phyloP scores from a whole-genome alignment of 208 protist species.

The Trypanosoma mega region DNA sequence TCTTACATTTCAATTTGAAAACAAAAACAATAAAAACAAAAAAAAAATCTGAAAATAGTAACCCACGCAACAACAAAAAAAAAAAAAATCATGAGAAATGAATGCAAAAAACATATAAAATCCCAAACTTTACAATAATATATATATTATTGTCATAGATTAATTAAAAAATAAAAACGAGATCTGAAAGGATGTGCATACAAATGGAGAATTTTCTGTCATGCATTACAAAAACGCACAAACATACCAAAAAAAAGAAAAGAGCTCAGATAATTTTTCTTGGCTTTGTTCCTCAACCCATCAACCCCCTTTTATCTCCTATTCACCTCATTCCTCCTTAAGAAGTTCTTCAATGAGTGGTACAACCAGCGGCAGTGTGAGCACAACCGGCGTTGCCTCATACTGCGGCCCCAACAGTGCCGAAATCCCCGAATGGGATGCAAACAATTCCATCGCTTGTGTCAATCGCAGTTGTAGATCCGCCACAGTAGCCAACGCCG shows the following conservation, averaged over 20 bases:
- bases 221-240: no score
- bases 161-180: no score
- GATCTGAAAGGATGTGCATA: no score
- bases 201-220: no score
- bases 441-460: constrained; percentile 30
- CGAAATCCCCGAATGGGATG: constrained; percentile 31
- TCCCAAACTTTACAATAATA: no score
- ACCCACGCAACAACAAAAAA: neutral
- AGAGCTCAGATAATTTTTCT: constrained; percentile 1
- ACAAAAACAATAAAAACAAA: constrained; percentile 11
- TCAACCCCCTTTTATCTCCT: neutral
- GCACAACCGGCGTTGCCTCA: constrained; percentile 30
- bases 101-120: no score
- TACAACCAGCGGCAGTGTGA: constrained; percentile 40
- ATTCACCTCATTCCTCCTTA: constrained; percentile 11
- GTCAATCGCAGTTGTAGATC: constrained; percentile 34
- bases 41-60: constrained; percentile 17
- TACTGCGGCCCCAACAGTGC: constrained; percentile 35
- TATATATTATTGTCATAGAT: neutral
- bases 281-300: neutral
- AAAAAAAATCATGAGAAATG: neutral
- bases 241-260: constrained; percentile 30
- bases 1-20: neutral
- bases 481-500: constrained; percentile 19
- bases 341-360: constrained; percentile 37